These are phyloP conservation scores for Nemania sp. DNA, from an alignment of 2,329 filamentous ascomycete species.

Conservation along the genomic window DNA sequence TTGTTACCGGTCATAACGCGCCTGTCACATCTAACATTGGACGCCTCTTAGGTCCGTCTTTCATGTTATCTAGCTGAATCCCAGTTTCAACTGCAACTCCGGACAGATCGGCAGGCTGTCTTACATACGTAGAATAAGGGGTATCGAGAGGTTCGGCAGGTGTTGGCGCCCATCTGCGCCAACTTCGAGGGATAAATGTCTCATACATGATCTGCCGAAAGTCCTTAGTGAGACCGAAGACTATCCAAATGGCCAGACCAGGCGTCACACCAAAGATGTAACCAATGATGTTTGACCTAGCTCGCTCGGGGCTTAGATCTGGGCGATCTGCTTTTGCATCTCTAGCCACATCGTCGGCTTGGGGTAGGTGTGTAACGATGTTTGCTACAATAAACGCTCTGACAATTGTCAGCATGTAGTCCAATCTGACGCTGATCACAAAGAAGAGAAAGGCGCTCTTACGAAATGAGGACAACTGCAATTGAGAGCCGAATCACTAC, in stretches of 20 bases:
- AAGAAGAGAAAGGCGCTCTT: slow-evolving; percentile 1
- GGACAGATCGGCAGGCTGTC: slow-evolving; percentile 18
- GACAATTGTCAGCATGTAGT: slow-evolving; percentile 11
- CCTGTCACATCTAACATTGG: slow-evolving; percentile 21
- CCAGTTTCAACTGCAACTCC: slow-evolving; percentile 29
- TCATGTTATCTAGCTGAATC: slow-evolving; percentile 34
- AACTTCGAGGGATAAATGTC: slow-evolving; percentile 39
- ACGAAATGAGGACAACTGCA: slow-evolving; percentile 43
- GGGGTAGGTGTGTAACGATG: slow-evolving; percentile 42
- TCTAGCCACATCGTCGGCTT: slow-evolving; percentile 37
- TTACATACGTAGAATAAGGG: slow-evolving; percentile 6
- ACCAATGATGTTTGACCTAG: slow-evolving; percentile 44
- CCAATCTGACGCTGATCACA: neutral
- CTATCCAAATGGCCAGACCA: slow-evolving; percentile 44
- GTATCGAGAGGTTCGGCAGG: neutral
- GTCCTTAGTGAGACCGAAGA: slow-evolving; percentile 44
- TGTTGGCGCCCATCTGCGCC: slow-evolving; percentile 22
- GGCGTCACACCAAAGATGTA: slow-evolving; percentile 47
- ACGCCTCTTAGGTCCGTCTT: slow-evolving; percentile 23
- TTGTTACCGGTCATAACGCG: slow-evolving; percentile 12
- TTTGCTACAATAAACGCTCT: slow-evolving; percentile 44
- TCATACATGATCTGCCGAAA: slow-evolving; percentile 45
- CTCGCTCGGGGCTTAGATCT: slow-evolving; percentile 40
- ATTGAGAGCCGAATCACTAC: slow-evolving; percentile 42
- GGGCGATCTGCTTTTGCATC: slow-evolving; percentile 41